Conservation (phyloP, 2,329 filamentous ascomycete genomes). For the Fusarium albidum region DNA sequence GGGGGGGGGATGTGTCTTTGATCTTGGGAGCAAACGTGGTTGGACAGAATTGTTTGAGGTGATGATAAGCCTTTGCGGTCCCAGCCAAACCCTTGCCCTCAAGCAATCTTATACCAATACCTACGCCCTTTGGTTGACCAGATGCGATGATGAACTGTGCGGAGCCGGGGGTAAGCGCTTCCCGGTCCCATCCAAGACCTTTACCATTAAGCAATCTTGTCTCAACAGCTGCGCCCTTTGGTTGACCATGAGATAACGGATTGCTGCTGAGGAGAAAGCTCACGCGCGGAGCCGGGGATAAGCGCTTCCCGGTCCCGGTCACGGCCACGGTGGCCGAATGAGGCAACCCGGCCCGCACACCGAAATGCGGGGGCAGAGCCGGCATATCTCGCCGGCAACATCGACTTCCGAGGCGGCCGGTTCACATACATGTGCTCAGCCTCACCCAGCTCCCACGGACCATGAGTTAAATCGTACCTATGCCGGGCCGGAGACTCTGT, state of each 20-base stretch:
- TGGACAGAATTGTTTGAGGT: neutral
- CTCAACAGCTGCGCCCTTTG: constrained; percentile 12
- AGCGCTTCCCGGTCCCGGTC: constrained; percentile 18
- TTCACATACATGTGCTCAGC: neutral
- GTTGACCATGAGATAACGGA: constrained; percentile 14
- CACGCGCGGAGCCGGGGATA: neutral
- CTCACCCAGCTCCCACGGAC: neutral
- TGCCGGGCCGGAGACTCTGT: neutral
- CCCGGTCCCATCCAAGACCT: neutral
- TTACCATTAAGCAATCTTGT: constrained; percentile 5
- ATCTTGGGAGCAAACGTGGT: neutral
- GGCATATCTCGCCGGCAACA: neutral
- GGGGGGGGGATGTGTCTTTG: neutral
- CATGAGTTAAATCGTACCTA: neutral
- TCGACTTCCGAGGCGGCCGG: neutral
- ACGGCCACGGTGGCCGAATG: constrained; percentile 11
- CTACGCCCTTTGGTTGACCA: constrained; percentile 25
- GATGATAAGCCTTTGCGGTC: neutral
- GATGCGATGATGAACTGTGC: neutral
- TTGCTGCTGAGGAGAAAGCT: constrained; percentile 11
- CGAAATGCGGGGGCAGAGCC: constrained; percentile 13
- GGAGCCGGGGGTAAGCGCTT: neutral
- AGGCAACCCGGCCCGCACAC: constrained; percentile 21
- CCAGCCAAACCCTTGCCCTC: neutral
- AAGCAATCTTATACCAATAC: constrained; percentile 7